Base-by-base conservation (phyloP, 2,329 filamentous ascomycete genomes). In the Lojkania enalia region DNA sequence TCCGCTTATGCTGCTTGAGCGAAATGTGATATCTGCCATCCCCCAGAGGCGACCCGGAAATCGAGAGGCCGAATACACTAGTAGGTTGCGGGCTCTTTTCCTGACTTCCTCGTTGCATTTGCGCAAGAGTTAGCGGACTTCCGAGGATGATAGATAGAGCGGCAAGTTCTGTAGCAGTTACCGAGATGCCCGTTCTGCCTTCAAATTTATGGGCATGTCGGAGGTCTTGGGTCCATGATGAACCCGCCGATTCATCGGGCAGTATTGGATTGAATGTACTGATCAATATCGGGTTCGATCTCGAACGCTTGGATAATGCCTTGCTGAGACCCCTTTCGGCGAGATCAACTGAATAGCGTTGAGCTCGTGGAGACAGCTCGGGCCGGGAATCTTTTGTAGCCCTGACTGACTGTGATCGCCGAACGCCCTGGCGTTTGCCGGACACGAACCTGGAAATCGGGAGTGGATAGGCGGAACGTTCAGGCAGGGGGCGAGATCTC, bases 91-190 rank as follows among this genome's bases (percentile, higher is more conserved):
- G 7, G n/a, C 23, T 9, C 42, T 50, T n/a, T 48, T 20, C 5
- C 29, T 14, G 20, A 35, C 29, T 30, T 31, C 32, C 29, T n/a
- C n/a, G n/a, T 9, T 32, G 16, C 9, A 15, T 11, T 12, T 33
- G 21, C 14, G 15, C 20, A 12, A 33, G 27, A n/a, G 39, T 39
- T 11, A 61, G 18, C 6, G 55, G 44, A 29, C 46, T 60, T 9
- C 63, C 66, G 5, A 68, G 44, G n/a, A 67, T 42, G 15, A 67
- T 35, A 5, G 64, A 58, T 4, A 69, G 54, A 4, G 63, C 44
- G 3, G 49, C 51, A 39, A 69, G 54, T 37, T 68, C 66, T 5
- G 42, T 31, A 5, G 52, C 15, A 2, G 58, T 58, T 4, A 67
- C 39, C n/a, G 39, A 48, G 1, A 66, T 33, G 11, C 33, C 41